phyloP scores from a whole-genome alignment of 192 early-diverging fungal species.

The Coemansia sp. region DNA sequence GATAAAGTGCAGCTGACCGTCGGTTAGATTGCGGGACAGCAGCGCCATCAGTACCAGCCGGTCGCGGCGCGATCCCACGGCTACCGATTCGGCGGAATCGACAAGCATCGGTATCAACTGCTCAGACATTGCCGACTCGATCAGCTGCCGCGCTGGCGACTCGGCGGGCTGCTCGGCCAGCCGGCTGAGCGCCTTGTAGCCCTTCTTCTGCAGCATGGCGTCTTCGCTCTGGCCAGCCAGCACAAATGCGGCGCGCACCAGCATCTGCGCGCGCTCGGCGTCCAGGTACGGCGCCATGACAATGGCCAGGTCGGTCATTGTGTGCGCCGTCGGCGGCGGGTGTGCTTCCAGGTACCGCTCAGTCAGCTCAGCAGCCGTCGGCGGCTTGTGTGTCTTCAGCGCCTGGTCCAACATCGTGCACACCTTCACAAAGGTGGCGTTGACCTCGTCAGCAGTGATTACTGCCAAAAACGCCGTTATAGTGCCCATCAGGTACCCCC shows the following conservation, averaged over 20 bases:
- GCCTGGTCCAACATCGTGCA: conserved; percentile 57
- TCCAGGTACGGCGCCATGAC: conserved; percentile 73
- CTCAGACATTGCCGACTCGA: conserved; percentile 44
- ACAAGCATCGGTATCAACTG: conserved; percentile 74
- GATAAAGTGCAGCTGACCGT: conserved; percentile 75
- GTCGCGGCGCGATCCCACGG: conserved; percentile 73
- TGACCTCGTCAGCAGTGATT: conserved; percentile 58
- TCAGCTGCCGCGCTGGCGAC: conserved; percentile 27
- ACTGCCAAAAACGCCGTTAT: conserved; percentile 67
- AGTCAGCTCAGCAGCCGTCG: conserved; percentile 52
- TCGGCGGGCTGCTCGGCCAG: conserved; percentile 37
- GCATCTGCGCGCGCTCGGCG: conserved; percentile 59
- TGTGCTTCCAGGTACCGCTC: conserved; percentile 46
- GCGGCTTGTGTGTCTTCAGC: conserved; percentile 53
- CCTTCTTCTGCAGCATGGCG: conserved; percentile 86
- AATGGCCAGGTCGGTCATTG: conserved; percentile 82
- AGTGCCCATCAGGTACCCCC: conserved; percentile 64
- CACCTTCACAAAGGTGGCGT: conserved; percentile 62
- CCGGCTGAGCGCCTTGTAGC: conserved; percentile 78
- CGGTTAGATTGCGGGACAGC: conserved; percentile 61
- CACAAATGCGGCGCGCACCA: conserved; percentile 48
- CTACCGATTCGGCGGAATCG: conserved; percentile 62
- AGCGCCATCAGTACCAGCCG: conserved; percentile 67
- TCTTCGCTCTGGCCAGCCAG: conserved; percentile 59
- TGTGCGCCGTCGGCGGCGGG: conserved; percentile 71